A percentile compares a stretch with the other conserved stretches of the same genome.
phyloP scores from a whole-genome alignment of 2,329 filamentous ascomycete species.

The Penicillium frequentans region DNA sequence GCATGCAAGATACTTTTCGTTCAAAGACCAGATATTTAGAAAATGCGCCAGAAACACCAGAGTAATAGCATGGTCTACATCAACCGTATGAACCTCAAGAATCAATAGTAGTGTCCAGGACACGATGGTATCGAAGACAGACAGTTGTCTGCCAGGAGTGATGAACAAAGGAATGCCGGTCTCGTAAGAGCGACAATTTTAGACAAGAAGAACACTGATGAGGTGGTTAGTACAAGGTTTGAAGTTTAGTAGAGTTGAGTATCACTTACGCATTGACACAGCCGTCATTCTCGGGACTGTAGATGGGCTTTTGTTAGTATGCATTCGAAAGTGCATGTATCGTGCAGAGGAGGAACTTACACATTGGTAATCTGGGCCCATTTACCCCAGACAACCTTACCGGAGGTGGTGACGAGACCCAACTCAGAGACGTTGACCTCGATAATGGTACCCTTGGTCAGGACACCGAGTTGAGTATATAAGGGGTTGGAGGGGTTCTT shows the following conservation, averaged over 20 bases:
- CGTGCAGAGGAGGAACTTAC: constrained; percentile 5
- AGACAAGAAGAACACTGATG: constrained; percentile 24
- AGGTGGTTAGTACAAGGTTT: background rate
- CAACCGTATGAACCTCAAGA: constrained; percentile 16
- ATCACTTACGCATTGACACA: constrained; percentile 56
- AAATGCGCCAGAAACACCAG: constrained; percentile 27
- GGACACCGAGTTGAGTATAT: constrained; percentile 87
- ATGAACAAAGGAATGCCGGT: constrained; percentile 8
- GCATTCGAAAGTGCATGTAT: background rate
- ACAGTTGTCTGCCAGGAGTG: constrained; percentile 12
- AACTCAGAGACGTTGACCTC: constrained; percentile 94
- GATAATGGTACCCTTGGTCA: constrained; percentile 80
- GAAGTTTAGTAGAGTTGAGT: background rate
- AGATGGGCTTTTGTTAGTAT: background rate
- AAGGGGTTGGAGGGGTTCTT: constrained; percentile 87
- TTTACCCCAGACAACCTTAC: constrained; percentile 91
- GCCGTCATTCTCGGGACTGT: constrained; percentile 59
- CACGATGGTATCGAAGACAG: constrained; percentile 25
- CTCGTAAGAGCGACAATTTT: constrained; percentile 9
- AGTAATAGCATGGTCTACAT: constrained; percentile 20
- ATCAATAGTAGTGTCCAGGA: constrained; percentile 17
- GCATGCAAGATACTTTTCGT: constrained; percentile 26
- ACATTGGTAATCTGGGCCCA: constrained; percentile 67
- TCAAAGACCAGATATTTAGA: constrained; percentile 17
- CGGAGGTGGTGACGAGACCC: constrained; percentile 83